A percentile compares a stretch with the other conserved stretches of the same genome.
phyloP scores from a whole-genome alignment of 139 green algal genomes.

The Chlorella ohadii region DNA sequence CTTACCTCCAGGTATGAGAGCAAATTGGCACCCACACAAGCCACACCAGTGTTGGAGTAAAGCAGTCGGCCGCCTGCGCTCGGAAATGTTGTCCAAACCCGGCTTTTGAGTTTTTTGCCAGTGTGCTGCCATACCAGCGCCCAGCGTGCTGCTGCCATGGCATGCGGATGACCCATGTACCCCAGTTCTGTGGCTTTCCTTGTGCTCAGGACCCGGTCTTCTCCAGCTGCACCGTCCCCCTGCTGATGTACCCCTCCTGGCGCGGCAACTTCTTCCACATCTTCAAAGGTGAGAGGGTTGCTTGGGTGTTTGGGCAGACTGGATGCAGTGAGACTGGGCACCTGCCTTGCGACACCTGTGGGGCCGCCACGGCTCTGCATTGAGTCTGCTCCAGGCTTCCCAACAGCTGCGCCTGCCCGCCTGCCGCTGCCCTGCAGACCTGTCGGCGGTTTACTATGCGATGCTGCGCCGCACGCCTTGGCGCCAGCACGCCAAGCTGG shows the following conservation, averaged over 20 bases:
- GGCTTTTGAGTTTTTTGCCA: too few relatives aligned
- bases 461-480: slow-evolving; percentile 29
- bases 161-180: background rate
- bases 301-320: background rate
- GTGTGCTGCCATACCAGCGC: too few relatives aligned
- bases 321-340: too few relatives aligned
- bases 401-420: background rate
- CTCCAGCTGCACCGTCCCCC: slow-evolving; percentile 5
- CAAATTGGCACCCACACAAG: too few relatives aligned
- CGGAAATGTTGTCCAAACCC: too few relatives aligned
- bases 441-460: slow-evolving; percentile 1
- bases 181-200: too few relatives aligned
- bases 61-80: too few relatives aligned
- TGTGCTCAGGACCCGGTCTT: background rate
- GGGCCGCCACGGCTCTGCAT: background rate
- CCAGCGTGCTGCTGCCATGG: background rate
- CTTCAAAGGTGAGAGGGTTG: slow-evolving; percentile 9
- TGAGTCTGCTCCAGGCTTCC: background rate
- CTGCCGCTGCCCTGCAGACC: background rate
- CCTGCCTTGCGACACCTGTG: too few relatives aligned
- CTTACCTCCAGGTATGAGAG: slow-evolving; percentile 12
- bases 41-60: too few relatives aligned
- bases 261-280: slow-evolving; percentile 24
- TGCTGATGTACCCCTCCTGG: slow-evolving; percentile 23
- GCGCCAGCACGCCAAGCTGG: slow-evolving; percentile 26